Percentiles rank a stretch among this genome's conserved stretches.
Conservation (phyloP, 108 stramenopile genomes). For the Seminavis robusta region DNA sequence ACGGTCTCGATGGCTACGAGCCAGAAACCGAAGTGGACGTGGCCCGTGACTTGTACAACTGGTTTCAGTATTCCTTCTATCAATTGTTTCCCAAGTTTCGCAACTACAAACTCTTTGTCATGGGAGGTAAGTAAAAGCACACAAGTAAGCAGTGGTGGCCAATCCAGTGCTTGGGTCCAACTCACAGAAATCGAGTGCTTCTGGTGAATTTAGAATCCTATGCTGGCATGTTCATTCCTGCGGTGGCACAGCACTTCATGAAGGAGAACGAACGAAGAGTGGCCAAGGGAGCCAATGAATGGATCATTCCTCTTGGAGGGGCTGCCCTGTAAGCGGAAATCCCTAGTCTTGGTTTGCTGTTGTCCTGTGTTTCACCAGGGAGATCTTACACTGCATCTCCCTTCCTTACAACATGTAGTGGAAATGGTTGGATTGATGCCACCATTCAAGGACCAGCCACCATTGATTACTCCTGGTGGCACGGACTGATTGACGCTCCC, state of each 20-base stretch:
- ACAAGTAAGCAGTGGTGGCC: neutral
- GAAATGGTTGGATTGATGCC: conserved; percentile 59
- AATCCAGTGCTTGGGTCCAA: too few species aligned
- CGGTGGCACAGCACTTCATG: conserved; percentile 13
- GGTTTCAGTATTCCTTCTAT: conserved; percentile 29
- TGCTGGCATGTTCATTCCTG: conserved; percentile 42
- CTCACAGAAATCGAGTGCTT: too few species aligned
- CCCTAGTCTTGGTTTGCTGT: too few species aligned
- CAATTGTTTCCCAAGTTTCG: conserved; percentile 18
- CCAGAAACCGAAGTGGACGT: conserved; percentile 39
- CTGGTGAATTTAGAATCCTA: too few species aligned
- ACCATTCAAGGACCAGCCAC: conserved; percentile 56
- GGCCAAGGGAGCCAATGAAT: neutral
- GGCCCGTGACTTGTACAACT: conserved; percentile 22
- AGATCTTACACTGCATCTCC: too few species aligned
- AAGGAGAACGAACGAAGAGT: conserved; percentile 11
- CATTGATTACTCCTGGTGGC: conserved; percentile 77
- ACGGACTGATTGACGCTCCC: conserved; percentile 67
- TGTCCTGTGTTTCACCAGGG: too few species aligned
- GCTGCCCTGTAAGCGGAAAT: too few species aligned
- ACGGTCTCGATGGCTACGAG: conserved; percentile 38
- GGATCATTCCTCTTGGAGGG: conserved; percentile 7
- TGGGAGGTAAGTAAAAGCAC: conserved; percentile 39
- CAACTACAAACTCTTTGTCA: conserved; percentile 57
- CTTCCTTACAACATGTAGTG: too few species aligned